phyloP scores from a whole-genome alignment of 2,329 filamentous ascomycete genomes.

The Epichloe baconii region DNA sequence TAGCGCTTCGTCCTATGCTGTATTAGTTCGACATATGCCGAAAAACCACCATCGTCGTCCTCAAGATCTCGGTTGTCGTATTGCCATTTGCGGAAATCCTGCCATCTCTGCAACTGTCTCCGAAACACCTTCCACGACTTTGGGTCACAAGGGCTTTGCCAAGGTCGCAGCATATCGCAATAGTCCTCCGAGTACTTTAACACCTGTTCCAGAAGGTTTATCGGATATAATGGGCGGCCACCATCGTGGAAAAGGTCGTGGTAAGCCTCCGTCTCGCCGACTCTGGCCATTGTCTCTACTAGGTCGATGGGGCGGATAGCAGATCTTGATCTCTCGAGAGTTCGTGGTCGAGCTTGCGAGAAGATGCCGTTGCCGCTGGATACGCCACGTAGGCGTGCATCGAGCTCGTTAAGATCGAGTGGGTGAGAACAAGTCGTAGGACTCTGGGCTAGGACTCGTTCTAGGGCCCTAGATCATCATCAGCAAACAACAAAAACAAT shows the following conservation, averaged over 20 bases:
- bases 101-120: constrained; percentile 14
- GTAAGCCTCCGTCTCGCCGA: neutral
- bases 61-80: constrained; percentile 10
- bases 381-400: constrained; percentile 8
- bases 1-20: neutral
- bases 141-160: neutral
- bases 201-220: neutral
- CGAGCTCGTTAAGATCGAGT: constrained; percentile 9
- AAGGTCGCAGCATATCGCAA: neutral
- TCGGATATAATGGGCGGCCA: neutral
- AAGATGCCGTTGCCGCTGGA: neutral
- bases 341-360: too few relatives aligned
- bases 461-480: neutral
- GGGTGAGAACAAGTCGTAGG: too few relatives aligned
- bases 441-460: neutral
- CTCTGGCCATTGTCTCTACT: neutral
- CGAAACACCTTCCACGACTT: constrained; percentile 10
- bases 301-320: neutral
- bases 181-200: neutral
- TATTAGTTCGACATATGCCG: neutral
- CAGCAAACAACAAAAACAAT: neutral
- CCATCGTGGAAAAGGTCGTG: neutral
- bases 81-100: constrained; percentile 18
- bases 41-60: constrained; percentile 4
- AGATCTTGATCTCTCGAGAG: neutral